Conservation (phyloP, 176 grass and related monocot species). For the Alopecurus myosuroides region DNA sequence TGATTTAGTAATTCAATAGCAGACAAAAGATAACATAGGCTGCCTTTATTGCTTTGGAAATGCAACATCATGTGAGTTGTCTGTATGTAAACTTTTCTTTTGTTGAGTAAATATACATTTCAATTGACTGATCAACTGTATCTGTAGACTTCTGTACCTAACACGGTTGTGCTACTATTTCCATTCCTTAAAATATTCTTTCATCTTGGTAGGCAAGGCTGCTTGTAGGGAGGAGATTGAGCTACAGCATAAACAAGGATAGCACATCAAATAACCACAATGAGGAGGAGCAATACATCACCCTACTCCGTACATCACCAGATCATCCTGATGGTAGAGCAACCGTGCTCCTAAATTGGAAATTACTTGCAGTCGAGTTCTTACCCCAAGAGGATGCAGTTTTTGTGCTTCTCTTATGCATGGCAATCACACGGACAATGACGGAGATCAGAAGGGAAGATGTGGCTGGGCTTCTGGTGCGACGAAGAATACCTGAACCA, state of each 20-base stretch:
- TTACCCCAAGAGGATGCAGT: conserved; percentile 76
- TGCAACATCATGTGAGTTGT: neutral
- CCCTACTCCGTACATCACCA: conserved; percentile 49
- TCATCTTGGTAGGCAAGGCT: conserved; percentile 47
- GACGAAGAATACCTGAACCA: conserved; percentile 60
- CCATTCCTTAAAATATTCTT: neutral
- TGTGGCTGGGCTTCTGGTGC: conserved; percentile 54
- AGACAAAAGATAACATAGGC: neutral
- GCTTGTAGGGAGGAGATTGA: conserved; percentile 65
- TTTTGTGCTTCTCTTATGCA: conserved; percentile 67
- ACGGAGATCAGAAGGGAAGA: conserved; percentile 81
- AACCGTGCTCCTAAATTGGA: conserved; percentile 73
- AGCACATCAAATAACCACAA: neutral
- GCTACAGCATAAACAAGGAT: conserved; percentile 55
- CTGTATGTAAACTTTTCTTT: neutral
- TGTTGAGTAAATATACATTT: neutral
- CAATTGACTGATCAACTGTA: neutral
- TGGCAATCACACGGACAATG: conserved; percentile 60
- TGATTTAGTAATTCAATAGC: neutral
- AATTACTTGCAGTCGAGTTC: conserved; percentile 75
- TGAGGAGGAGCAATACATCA: conserved; percentile 67
- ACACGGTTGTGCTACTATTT: neutral
- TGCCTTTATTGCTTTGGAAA: neutral
- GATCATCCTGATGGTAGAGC: conserved; percentile 65
- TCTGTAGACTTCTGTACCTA: neutral